Evolutionary conservation across 2,329 filamentous ascomycete genomes (phyloP), one percentile per base, ranked within the genome.

Genomic region (Myriangium duriaei): DNA sequence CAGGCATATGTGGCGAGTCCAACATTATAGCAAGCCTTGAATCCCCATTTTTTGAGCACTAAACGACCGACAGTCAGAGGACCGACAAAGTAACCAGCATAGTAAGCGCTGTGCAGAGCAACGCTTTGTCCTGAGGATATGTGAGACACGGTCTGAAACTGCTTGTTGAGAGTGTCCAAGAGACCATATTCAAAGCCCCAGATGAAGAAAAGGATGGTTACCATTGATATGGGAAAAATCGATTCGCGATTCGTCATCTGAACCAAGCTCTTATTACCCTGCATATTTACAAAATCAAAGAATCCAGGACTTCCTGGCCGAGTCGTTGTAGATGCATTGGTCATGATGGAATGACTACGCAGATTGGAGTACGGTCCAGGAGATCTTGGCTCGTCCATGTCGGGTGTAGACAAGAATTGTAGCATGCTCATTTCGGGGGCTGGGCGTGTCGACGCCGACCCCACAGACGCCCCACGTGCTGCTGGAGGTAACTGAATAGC

Each of bases 121-220:
- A 84, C 61, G 0, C 71, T 77, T 54, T 85, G 69, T 5, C 72
- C 68, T 0, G 65, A 57, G 1, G 65, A 71, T 67, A 81, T 78
- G 14, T 69, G 51, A 11, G 77, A 70, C 4, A 84, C 70, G 10
- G 59, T 52, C 24, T 79, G 74, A 37, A 85, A 77, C 15, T 75
- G 74, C 13, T 69, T 70, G 54, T 93, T 93, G 17, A 95, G 69
- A 0, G 79, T 80, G 50, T 91, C 85, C 4, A 94, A 65, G 2
- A 94, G 69, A 1, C 87, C 87, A 49, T 94, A 94, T 0, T 85
- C 86, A 41, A 94, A 80, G 0, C 87, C 87, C 86, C 85, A 93
- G 2, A 94, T 64, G 46, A 93, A 76, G 60, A 94, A 93, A 0
- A 94, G 64, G 5, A 87, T 71, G 1, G 81, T 83, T 14, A 92